Conservation (phyloP, 352 stramenopile genomes). For the Peronosclerospora sorghi region DNA sequence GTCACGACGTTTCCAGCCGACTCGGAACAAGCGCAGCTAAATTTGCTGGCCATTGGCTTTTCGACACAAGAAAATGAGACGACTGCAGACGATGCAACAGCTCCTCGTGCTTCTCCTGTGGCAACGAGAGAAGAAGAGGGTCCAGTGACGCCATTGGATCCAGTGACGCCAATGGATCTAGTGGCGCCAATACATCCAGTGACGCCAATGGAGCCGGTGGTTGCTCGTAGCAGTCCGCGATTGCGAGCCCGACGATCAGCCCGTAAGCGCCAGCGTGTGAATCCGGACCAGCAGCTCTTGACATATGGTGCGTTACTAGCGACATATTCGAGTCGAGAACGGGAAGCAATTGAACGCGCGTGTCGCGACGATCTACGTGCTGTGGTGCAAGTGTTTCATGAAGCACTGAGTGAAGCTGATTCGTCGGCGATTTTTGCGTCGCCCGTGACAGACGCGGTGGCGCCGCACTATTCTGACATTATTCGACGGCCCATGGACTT, state of each 20-base stretch:
- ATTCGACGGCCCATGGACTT: constrained; percentile 90
- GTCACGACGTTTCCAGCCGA: constrained; percentile 30
- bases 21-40: constrained; percentile 23
- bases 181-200: too few relatives aligned
- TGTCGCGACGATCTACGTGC: constrained; percentile 43
- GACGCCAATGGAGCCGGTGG: too few relatives aligned
- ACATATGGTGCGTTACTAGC: constrained; percentile 35
- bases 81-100: too few relatives aligned
- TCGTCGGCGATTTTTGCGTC: constrained; percentile 73
- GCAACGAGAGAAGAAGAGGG: too few relatives aligned
- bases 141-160: too few relatives aligned
- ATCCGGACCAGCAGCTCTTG: constrained; percentile 24
- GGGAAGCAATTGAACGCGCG: constrained; percentile 39
- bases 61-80: too few relatives aligned
- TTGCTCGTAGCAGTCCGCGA: too few relatives aligned
- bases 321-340: constrained; percentile 38
- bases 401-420: constrained; percentile 66
- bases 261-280: constrained; percentile 37
- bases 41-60: too few relatives aligned
- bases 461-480: constrained; percentile 87
- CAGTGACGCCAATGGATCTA: too few relatives aligned
- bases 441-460: constrained; percentile 84
- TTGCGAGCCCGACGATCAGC: not conserved
- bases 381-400: constrained; percentile 62
- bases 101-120: too few relatives aligned